Percentiles rank a stretch among this genome's conserved stretches.
These are phyloP conservation scores for Yamadazyma endophytica DNA, from an alignment of 805 yeast species.

Conservation along the genomic window DNA sequence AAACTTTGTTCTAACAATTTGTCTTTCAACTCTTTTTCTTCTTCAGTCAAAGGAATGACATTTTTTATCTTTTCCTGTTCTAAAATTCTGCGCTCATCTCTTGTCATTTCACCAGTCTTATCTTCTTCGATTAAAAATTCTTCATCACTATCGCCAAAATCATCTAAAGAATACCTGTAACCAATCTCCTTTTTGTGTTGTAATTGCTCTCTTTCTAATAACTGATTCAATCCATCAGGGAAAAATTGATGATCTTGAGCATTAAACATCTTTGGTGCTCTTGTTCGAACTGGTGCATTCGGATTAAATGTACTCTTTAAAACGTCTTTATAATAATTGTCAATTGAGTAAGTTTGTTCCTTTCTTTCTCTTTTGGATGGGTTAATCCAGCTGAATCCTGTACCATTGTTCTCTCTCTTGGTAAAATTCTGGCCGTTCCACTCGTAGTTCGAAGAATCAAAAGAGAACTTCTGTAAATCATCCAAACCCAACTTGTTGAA, in stretches of 20 bases:
- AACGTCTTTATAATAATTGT: slow-evolving; percentile 72
- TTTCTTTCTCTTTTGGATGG: slow-evolving; percentile 74
- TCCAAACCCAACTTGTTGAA: slow-evolving; percentile 86
- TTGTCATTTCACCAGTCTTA: slow-evolving; percentile 29
- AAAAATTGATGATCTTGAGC: slow-evolving; percentile 75
- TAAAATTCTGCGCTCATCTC: slow-evolving; percentile 34
- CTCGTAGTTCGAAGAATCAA: slow-evolving; percentile 86
- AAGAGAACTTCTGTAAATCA: slow-evolving; percentile 87
- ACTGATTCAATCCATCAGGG: slow-evolving; percentile 46
- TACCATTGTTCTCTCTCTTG: slow-evolving; percentile 39
- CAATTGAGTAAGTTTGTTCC: slow-evolving; percentile 74
- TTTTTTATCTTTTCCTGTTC: slow-evolving; percentile 55
- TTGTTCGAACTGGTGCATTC: slow-evolving; percentile 21
- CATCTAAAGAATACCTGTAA: slow-evolving; percentile 54
- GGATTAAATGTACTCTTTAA: slow-evolving; percentile 31
- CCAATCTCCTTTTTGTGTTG: slow-evolving; percentile 58
- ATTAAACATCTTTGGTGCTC: slow-evolving; percentile 60
- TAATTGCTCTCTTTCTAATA: slow-evolving; percentile 62
- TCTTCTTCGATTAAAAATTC: slow-evolving; percentile 47
- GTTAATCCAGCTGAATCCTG: slow-evolving; percentile 59
- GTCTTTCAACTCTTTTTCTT: slow-evolving; percentile 54
- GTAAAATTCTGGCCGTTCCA: slow-evolving; percentile 94
- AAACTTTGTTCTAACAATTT: slow-evolving; percentile 54
- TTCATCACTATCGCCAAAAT: slow-evolving; percentile 55
- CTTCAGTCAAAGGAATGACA: slow-evolving; percentile 58